These are phyloP conservation scores for Arthrobotrys pseudoclavata DNA, from an alignment of 2,329 filamentous ascomycete species.

Conservation along the genomic window DNA sequence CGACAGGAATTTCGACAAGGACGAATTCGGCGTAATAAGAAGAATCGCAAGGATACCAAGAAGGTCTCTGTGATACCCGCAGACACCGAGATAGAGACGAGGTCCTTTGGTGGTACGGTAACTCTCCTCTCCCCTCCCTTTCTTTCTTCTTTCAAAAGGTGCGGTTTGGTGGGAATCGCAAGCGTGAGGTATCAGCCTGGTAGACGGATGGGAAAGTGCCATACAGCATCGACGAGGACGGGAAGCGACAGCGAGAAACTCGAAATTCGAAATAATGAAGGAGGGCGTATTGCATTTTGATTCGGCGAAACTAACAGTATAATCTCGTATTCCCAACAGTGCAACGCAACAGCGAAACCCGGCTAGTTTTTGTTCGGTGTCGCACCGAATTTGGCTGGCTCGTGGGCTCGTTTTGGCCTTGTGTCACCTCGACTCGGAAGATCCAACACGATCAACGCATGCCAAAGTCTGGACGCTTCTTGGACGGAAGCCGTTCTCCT, in stretches of 20 bases:
- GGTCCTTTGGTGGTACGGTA: slow-evolving; percentile 38
- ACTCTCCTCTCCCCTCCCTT: background rate
- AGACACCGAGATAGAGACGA: slow-evolving; percentile 15
- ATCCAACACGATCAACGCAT: slow-evolving; percentile 58
- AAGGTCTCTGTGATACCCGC: slow-evolving; percentile 39
- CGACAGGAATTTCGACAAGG: slow-evolving; percentile 22
- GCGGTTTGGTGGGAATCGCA: background rate
- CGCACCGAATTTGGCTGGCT: slow-evolving; percentile 43
- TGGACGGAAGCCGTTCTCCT: slow-evolving; percentile 15
- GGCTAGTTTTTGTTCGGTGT: slow-evolving; percentile 31
- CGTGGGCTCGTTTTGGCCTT: slow-evolving; percentile 41
- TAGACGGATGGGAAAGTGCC: slow-evolving; percentile 18
- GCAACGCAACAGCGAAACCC: slow-evolving; percentile 42
- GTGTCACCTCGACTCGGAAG: slow-evolving; percentile 53
- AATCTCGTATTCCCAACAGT: slow-evolving; percentile 34
- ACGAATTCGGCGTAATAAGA: slow-evolving; percentile 44
- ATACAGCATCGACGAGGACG: slow-evolving; percentile 41
- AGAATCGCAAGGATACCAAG: slow-evolving; percentile 32
- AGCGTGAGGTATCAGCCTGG: background rate
- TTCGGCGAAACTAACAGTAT: slow-evolving; percentile 22
- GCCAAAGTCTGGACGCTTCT: slow-evolving; percentile 19
- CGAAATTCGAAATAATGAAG: background rate
- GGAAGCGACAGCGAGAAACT: slow-evolving; percentile 27
- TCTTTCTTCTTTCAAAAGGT: slow-evolving; percentile 8
- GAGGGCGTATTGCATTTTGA: slow-evolving; percentile 17